A percentile compares a stretch with the other conserved stretches of the same genome.
These are phyloP conservation scores for Zasmidium citrigriseum DNA, from an alignment of 2,329 filamentous ascomycete genomes.

Conservation along the genomic window DNA sequence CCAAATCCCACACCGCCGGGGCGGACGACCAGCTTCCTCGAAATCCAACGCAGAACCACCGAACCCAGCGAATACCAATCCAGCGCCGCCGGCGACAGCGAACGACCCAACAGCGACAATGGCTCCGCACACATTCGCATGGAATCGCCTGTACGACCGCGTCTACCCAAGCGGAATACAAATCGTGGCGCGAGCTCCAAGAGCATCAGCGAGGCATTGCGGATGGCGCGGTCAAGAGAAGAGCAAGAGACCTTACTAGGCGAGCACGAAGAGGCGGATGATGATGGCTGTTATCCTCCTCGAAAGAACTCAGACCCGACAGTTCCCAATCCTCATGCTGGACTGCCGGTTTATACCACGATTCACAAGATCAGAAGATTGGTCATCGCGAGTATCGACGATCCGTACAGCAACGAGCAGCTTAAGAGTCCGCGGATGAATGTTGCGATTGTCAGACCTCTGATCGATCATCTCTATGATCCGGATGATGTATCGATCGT, in stretches of 20 bases:
- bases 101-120: slow-evolving; percentile 9
- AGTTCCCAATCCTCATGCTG: slow-evolving; percentile 58
- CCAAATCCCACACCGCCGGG: not conserved
- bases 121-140: slow-evolving; percentile 29
- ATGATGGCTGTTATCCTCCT: slow-evolving; percentile 47
- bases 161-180: slow-evolving; percentile 29
- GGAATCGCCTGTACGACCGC: slow-evolving; percentile 29
- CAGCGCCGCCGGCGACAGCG: slow-evolving; percentile 1
- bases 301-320: slow-evolving; percentile 41
- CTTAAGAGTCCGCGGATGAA: slow-evolving; percentile 81
- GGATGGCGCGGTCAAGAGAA: slow-evolving; percentile 45
- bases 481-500: slow-evolving; percentile 79
- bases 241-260: slow-evolving; percentile 51
- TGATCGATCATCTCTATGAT: slow-evolving; percentile 82
- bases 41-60: slow-evolving; percentile 10
- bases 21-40: slow-evolving; percentile 12
- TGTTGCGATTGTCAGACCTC: slow-evolving; percentile 72
- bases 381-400: slow-evolving; percentile 56
- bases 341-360: slow-evolving; percentile 73
- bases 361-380: slow-evolving; percentile 62
- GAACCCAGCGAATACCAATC: not conserved
- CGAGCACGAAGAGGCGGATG: slow-evolving; percentile 47
- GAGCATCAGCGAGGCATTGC: slow-evolving; percentile 40
- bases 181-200: slow-evolving; percentile 33
- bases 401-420: slow-evolving; percentile 72